Base-by-base conservation (phyloP, 2,329 filamentous ascomycete species). In the Pseudogymnoascus sp. region DNA sequence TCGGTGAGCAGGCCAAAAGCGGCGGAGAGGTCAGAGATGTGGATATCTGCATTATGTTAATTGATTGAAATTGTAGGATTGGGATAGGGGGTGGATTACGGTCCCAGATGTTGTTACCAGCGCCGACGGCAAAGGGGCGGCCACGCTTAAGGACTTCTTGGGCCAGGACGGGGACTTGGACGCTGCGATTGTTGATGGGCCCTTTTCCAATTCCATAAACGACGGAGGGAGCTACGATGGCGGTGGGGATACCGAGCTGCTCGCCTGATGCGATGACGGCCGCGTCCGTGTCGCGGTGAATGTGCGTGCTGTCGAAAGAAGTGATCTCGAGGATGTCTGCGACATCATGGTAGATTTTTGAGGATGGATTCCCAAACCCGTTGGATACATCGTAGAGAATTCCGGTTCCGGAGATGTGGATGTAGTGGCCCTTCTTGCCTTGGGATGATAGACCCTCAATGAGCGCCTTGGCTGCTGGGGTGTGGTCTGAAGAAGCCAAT, bases 131-230 rank as follows among this genome's bases (percentile, higher is more conserved):
- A 15, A 84, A 80, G 1, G 72, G 79, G 50, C 80, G 78, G 33
- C 79, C 75, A 1, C 77, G 72, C 66, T 79, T 72, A 17, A 85
- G 70, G 9, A 77, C 78, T 1, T 73, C 71, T 4, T 76, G 73
- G 3, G 76, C 73, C 17, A 84, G 73, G 26, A 75, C 72, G 44
- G 82, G 81, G 0, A 80, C 73, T 66, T 85, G 82, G 1, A 78
- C 73, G 23, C 78, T 81, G 8, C 78, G 75, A 44, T 76, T 73
- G 38, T 83, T 83, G 63, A 79, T 78, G 0, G 81, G 79, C 0
- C 84, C 83, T 17, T 82, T 74, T 1, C 83, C 83, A 1, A 23
- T 17, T 7, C 78, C 83, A 66, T 83, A 85, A 66, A 87, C 85
- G 2, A 77, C 79, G 0, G 82, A 81, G 11, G 84, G 83, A 64